Base-by-base conservation (phyloP, 1,139 yeast species). In the Candida pseudoviswanathii region DNA sequence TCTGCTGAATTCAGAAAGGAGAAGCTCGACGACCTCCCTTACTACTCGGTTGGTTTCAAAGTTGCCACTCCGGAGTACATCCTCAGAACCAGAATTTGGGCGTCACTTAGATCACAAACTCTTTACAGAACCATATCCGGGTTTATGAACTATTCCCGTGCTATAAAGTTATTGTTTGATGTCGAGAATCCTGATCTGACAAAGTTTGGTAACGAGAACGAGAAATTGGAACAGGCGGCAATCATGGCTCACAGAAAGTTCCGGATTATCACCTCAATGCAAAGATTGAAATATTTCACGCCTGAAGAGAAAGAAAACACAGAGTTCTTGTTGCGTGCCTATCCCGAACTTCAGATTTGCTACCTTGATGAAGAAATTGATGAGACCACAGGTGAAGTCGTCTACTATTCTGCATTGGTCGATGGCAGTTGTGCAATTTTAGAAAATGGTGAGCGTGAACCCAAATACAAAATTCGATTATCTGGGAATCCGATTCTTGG, bases 401-500 rank as follows among this genome's bases (percentile, higher is more conserved):
- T 52, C 1, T 74, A 62, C 47, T 74, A 64, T 55, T 73, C 78
- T 0, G 65, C 67, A 3, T 63, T 75, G 45, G 65, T 75, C 21
- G 75, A 80, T 60, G 83, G 83, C 22, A 64, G 74, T 39, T 77
- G 82, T 52, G 70, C 76, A 5, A 64, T 68, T 9, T 50, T 64
- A 43, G 71, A 63, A 40, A 59, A 63, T 49, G 77, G 75, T 1
- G 64, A 67, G 21, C 61, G 78, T 11, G 54, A 61, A 32, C 77
- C 77, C 4, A 78, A 77, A 50, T 80, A 75, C 54, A 61, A 67
- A 42, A 73, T 80, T n/a, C 64, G 63, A 53, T 63, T 80, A 22
- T 77, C 84, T 0, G 85, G 84, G 5, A 72, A 78, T 52, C 84
- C 84, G 6, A 77, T 80, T 37, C 63, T 80, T 39, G 84, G 85